Evolutionary conservation across 495 filamentous ascomycete genomes (phyloP).

Genomic region (Halenospora varia): DNA sequence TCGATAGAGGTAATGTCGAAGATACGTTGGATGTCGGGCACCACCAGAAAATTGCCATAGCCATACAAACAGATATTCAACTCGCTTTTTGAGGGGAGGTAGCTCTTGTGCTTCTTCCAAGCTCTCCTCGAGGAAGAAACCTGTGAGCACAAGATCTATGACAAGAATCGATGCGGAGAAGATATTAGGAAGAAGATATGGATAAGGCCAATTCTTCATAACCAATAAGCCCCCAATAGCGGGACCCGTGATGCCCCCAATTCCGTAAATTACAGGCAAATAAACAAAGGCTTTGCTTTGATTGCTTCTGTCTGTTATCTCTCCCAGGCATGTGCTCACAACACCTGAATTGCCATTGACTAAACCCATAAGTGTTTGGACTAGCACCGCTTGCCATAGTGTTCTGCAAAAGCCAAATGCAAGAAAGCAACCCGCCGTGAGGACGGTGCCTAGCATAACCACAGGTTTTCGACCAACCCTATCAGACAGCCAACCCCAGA

Average conservation of each 20-base stretch:
- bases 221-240: conserved; percentile 83
- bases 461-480: conserved; percentile 89
- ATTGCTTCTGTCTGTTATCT: conserved; percentile 92
- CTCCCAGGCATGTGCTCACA: conserved; percentile 88
- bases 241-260: conserved; percentile 90
- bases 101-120: conserved; percentile 65
- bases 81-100: conserved; percentile 54
- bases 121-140: conserved; percentile 84
- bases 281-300: conserved; percentile 89
- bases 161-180: conserved; percentile 66
- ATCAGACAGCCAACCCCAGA: conserved; percentile 93
- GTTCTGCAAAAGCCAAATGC: conserved; percentile 85
- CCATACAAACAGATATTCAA: conserved; percentile 61
- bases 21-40: conserved; percentile 53
- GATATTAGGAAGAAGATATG: conserved; percentile 83
- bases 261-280: conserved; percentile 86
- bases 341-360: conserved; percentile 86
- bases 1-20: conserved; percentile 28
- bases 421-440: conserved; percentile 76
- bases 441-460: conserved; percentile 77
- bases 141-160: conserved; percentile 67
- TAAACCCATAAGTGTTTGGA: conserved; percentile 86
- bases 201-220: conserved; percentile 57
- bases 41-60: conserved; percentile 69
- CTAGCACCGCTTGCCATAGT: conserved; percentile 75